Percentiles rank a stretch among this genome's conserved stretches.
These are phyloP conservation scores for Dipodascus albidus DNA, from an alignment of 805 yeast genomes.

Conservation along the genomic window DNA sequence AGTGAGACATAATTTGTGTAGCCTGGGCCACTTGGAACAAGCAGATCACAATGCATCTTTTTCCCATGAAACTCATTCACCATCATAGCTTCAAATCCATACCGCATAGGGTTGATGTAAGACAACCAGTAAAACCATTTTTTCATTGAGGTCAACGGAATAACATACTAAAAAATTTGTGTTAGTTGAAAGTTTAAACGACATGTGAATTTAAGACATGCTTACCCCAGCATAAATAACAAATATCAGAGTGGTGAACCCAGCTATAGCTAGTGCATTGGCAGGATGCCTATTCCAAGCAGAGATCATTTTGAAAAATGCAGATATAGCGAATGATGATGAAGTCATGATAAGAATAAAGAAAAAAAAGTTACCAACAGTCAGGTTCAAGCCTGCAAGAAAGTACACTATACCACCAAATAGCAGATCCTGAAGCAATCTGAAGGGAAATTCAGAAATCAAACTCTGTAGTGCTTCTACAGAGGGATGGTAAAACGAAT, in stretches of 20 bases:
- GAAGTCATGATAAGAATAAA: constrained; percentile 35
- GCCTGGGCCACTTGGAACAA: constrained; percentile 50
- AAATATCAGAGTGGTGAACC: constrained; percentile 39
- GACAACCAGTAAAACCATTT: constrained; percentile 66
- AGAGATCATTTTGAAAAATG: constrained; percentile 44
- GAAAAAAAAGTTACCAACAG: constrained; percentile 45
- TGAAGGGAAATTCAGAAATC: constrained; percentile 52
- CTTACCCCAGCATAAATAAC: constrained; percentile 45
- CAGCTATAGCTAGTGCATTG: constrained; percentile 52
- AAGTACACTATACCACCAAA: constrained; percentile 46
- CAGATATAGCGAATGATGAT: constrained; percentile 36
- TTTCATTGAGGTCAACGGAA: constrained; percentile 49
- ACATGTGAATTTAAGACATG: background rate
- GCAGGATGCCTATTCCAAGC: constrained; percentile 37
- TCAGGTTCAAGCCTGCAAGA: constrained; percentile 38
- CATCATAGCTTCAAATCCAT: constrained; percentile 52
- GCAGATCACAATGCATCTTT: constrained; percentile 40
- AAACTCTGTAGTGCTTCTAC: constrained; percentile 59
- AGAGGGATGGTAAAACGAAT: constrained; percentile 62
- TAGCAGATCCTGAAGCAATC: constrained; percentile 33
- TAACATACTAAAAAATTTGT: constrained; percentile 26
- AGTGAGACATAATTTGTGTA: constrained; percentile 31
- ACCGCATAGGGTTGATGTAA: constrained; percentile 45
- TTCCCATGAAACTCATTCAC: constrained; percentile 52
- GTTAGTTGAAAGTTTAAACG: background rate